Conservation (phyloP, 768 basidiomycete genomes). For the Pleurotus tuoliensis region DNA sequence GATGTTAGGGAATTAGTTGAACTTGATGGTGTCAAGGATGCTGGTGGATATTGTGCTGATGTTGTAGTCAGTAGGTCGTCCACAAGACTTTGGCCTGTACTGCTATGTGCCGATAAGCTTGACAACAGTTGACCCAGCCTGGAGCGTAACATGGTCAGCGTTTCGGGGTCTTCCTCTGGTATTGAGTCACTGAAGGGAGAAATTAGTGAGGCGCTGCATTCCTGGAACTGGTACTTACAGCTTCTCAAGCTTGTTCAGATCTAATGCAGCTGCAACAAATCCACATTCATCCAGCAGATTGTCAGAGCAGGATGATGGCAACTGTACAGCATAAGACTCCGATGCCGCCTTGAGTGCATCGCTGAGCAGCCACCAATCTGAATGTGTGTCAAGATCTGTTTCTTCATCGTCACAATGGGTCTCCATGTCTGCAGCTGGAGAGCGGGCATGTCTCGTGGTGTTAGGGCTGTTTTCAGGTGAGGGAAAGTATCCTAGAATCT, state of each 20-base stretch:
- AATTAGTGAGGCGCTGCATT: neutral
- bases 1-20: slow-evolving; percentile 8
- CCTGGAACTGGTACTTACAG: neutral
- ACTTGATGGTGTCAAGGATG: neutral
- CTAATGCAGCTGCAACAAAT: neutral
- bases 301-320: neutral
- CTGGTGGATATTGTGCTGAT: neutral
- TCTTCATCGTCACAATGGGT: slow-evolving; percentile 2
- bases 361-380: neutral
- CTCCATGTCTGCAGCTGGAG: neutral
- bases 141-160: neutral
- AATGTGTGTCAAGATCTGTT: neutral
- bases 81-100: neutral
- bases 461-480: neutral
- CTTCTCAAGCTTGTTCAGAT: neutral
- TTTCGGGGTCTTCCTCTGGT: neutral
- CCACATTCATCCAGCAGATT: neutral
- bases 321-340: neutral
- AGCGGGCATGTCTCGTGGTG: neutral
- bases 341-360: neutral
- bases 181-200: neutral
- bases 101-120: neutral
- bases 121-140: neutral
- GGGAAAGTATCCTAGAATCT: slow-evolving; percentile 16
- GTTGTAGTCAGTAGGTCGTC: neutral